Evolutionary conservation across 768 basidiomycete species (phyloP).

Genomic region (Macrolepiota dolichaula): DNA sequence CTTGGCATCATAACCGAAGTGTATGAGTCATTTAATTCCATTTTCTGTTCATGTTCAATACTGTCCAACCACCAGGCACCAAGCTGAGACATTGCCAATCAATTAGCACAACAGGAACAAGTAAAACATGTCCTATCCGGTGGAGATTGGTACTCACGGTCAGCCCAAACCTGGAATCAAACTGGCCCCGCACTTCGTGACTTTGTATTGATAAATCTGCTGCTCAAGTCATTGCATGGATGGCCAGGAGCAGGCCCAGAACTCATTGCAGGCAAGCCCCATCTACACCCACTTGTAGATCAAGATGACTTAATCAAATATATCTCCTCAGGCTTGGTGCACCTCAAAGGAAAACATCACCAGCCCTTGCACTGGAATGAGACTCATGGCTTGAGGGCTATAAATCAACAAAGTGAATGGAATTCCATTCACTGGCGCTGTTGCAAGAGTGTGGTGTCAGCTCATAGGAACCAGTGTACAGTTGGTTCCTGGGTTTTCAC

Average conservation of each 20-base stretch:
- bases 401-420: conserved; percentile 9
- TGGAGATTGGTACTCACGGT: conserved; percentile 15
- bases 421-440: not conserved
- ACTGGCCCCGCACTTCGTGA: conserved; percentile 8
- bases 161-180: conserved; percentile 18
- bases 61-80: conserved; percentile 40
- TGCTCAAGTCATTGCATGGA: not conserved
- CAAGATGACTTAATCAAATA: not conserved
- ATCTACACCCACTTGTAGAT: not conserved
- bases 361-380: conserved; percentile 3
- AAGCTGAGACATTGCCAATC: conserved; percentile 35
- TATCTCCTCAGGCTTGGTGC: not conserved
- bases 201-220: conserved; percentile 15
- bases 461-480: not conserved
- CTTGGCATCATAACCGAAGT: conserved; percentile 30
- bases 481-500: not conserved
- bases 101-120: conserved; percentile 25
- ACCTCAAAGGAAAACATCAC: not conserved
- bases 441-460: not conserved
- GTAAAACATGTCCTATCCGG: conserved; percentile 29
- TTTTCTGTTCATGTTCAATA: conserved; percentile 38
- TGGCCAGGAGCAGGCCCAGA: not conserved
- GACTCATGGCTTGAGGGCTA: conserved; percentile 11
- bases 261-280: not conserved
- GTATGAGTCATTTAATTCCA: conserved; percentile 39